These are phyloP conservation scores for Spergularia azorica DNA, from an alignment of 179 eudicot species.

Conservation along the genomic window DNA sequence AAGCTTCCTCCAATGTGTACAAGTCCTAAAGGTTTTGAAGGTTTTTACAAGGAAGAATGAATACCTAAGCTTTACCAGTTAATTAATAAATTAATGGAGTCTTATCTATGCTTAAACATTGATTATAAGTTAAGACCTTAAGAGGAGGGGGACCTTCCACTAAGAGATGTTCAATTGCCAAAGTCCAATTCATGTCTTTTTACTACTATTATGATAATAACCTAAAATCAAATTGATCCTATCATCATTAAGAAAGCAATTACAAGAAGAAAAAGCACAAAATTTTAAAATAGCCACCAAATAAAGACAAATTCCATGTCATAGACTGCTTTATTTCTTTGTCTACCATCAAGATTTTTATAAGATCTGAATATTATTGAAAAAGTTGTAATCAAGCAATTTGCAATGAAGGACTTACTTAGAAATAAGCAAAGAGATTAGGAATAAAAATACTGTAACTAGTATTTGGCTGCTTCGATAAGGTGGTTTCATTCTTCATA, in stretches of 20 bases:
- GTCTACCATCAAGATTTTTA: background rate
- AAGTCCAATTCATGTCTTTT: background rate
- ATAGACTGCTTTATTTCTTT: background rate
- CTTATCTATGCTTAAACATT: background rate
- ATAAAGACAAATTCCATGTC: background rate
- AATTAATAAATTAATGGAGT: no score
- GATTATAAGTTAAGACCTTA: background rate
- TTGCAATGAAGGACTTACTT: background rate
- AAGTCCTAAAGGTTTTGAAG: no score
- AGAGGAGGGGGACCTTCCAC: background rate
- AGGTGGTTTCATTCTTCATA: no score
- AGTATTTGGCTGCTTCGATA: background rate
- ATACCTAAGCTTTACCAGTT: no score
- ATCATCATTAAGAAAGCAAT: background rate
- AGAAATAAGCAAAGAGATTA: background rate
- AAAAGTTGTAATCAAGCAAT: background rate
- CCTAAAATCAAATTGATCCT: background rate
- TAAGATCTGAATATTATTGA: background rate
- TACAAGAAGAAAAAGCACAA: background rate
- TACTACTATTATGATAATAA: background rate
- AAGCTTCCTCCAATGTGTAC: no score
- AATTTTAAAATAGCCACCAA: background rate
- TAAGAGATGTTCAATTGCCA: background rate
- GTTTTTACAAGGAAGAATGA: no score
- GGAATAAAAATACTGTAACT: background rate